Evolutionary conservation across 2,329 filamentous ascomycete species (phyloP), one percentile per base, ranked within the genome.

Genomic region (Canariomyces notabilis): DNA sequence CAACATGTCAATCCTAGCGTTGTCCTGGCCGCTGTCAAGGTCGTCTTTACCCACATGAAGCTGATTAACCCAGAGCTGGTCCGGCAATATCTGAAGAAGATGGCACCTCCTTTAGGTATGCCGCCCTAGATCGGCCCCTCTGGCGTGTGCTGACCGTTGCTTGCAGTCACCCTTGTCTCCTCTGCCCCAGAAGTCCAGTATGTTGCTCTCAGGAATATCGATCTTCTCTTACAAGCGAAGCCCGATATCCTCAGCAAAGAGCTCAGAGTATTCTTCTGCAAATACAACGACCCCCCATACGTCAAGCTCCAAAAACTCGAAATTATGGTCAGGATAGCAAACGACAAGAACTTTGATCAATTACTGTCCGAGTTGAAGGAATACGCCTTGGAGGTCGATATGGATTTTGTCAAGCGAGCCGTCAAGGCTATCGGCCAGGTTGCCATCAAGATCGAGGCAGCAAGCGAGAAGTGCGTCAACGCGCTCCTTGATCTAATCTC

Each of bases 241-340:
- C 89, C 93, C 9, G 90, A 95, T 57, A 96, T 98, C 46, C 76
- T 98, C 8, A 95, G 88, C 75, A 97, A 97, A 67, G 93, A 98
- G 67, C 82, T 98, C 61, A 82, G 93, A 36, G 93, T 98, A 7
- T 98, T 98, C 72, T 98, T 98, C 72, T 98, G 93, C 83, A 98
- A 98, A 71, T 98, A 98, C 73, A 97, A 97, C 64, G 93, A 98
- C 59, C 91, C 93, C 2, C 89, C 89, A 18, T 98, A 98, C 64
- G 83, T 98, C 60, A 98, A 98, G 68, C 82, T 98, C 50, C 87
- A 95, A 64, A 98, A 98, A 64, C 79, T 98, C 40, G 93, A 98
- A 64, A 97, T 97, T 53, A 97, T 98, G 93, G 91, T 98, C 38
- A 84, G 93, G 66, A 97, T 98, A 82, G 89, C 91, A 51, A 97